Percentiles rank a stretch among this genome's conserved stretches.
Evolutionary conservation across 73 alveolate species (phyloP).

Genomic region (Paramecium tetraurelia): DNA sequence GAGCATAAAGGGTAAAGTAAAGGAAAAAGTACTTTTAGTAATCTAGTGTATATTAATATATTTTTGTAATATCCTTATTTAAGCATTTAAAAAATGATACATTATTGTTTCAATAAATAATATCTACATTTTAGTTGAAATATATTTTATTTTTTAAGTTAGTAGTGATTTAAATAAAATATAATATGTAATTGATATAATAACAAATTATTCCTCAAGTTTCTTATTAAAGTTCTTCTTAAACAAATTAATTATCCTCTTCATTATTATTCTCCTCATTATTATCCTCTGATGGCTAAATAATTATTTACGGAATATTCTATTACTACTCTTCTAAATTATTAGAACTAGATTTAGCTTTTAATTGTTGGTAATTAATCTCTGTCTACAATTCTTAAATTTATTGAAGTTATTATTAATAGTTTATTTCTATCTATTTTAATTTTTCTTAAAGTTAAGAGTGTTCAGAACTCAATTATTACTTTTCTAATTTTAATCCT

Average conservation of each 20-base stretch:
- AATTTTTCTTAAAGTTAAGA: neutral
- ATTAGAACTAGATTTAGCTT: neutral
- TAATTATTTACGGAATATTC: neutral
- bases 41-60: too few species aligned
- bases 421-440: neutral
- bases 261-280: neutral
- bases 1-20: too few species aligned
- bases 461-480: neutral
- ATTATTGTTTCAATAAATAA: too few species aligned
- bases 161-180: neutral
- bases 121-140: too few species aligned
- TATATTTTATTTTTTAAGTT: neutral
- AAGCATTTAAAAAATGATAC: too few species aligned
- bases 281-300: neutral
- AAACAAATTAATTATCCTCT: neutral
- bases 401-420: neutral
- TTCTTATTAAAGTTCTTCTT: neutral
- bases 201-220: neutral
- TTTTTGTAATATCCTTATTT: too few species aligned
- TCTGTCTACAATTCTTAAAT: neutral
- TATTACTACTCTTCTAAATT: neutral
- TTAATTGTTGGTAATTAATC: neutral
- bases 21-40: too few species aligned
- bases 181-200: too few species aligned
- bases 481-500: neutral